These are phyloP conservation scores for Fusarium albidum DNA, from an alignment of 2,329 filamentous ascomycete genomes.

Conservation along the genomic window DNA sequence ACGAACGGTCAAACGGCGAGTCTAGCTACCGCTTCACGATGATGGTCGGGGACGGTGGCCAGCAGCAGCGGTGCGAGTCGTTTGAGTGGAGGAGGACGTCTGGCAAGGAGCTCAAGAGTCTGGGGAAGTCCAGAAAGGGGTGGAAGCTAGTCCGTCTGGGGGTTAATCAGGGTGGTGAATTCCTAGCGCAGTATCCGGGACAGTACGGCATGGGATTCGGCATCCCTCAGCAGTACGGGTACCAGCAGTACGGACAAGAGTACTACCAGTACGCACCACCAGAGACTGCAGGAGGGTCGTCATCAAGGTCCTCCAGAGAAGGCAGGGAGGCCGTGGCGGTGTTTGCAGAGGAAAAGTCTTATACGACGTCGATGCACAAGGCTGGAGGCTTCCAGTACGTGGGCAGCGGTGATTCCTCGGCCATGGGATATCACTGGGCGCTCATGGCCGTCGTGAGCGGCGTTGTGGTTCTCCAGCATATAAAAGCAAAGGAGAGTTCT, in stretches of 20 bases:
- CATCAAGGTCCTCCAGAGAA: background rate
- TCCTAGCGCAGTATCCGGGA: no score
- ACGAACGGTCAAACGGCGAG: background rate
- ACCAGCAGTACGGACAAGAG: no score
- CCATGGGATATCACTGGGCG: constrained; percentile 26
- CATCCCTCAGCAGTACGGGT: no score
- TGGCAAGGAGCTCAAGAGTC: background rate
- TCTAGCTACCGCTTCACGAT: constrained; percentile 21
- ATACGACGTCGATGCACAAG: background rate
- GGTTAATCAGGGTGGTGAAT: no score
- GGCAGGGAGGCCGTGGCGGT: constrained; percentile 21
- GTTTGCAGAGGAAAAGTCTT: constrained; percentile 10
- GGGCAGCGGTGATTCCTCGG: constrained; percentile 13
- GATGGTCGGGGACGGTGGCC: constrained; percentile 8
- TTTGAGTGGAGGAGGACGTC: constrained; percentile 25
- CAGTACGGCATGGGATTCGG: no score
- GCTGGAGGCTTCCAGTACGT: constrained; percentile 14
- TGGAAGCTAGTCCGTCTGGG: constrained; percentile 29
- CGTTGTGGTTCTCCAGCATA: constrained; percentile 10
- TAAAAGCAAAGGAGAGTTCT: no score
- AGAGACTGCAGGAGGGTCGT: background rate
- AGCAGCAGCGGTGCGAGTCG: constrained; percentile 1
- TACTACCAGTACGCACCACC: no score
- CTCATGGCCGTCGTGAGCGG: constrained; percentile 24
- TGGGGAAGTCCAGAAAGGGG: constrained; percentile 4